A percentile compares a stretch with the other conserved stretches of the same genome.
Conservation (phyloP, 805 yeast species). For the Hanseniaspora opuntiae region DNA sequence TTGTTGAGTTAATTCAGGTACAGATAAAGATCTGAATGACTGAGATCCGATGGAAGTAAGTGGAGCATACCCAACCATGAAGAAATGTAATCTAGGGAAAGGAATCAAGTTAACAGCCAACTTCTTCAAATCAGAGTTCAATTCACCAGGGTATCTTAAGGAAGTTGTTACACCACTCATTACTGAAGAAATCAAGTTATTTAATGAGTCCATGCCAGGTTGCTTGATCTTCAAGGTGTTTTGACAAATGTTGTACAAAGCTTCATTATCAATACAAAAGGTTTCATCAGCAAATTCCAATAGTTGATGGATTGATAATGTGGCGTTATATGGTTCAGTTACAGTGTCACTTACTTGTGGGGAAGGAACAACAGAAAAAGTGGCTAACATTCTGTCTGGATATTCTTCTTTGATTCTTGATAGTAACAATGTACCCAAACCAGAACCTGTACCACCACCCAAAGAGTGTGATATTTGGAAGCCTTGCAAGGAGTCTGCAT, state of each 20-base stretch:
- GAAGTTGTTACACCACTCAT: slow-evolving; percentile 95
- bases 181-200: slow-evolving; percentile 72
- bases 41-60: slow-evolving; percentile 68
- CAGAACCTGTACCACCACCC: slow-evolving; percentile 94
- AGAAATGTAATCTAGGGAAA: slow-evolving; percentile 88
- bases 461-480: slow-evolving; percentile 77
- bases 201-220: slow-evolving; percentile 69
- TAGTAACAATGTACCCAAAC: slow-evolving; percentile 83
- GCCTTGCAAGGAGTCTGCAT: slow-evolving; percentile 84
- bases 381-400: slow-evolving; percentile 92
- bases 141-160: slow-evolving; percentile 86
- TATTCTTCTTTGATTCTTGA: slow-evolving; percentile 81
- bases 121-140: slow-evolving; percentile 83
- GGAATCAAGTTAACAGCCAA: slow-evolving; percentile 90
- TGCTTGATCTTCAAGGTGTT: slow-evolving; percentile 67
- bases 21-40: slow-evolving; percentile 71
- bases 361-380: slow-evolving; percentile 85
- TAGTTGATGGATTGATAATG: slow-evolving; percentile 78
- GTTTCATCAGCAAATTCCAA: slow-evolving; percentile 87
- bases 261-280: slow-evolving; percentile 90
- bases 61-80: slow-evolving; percentile 92
- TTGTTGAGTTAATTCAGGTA: slow-evolving; percentile 86
- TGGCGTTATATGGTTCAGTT: slow-evolving; percentile 89
- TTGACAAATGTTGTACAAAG: slow-evolving; percentile 78
- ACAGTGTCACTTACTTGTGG: slow-evolving; percentile 87